Conservation (phyloP, 208 protist species). For the Leishmania amazonensis region DNA sequence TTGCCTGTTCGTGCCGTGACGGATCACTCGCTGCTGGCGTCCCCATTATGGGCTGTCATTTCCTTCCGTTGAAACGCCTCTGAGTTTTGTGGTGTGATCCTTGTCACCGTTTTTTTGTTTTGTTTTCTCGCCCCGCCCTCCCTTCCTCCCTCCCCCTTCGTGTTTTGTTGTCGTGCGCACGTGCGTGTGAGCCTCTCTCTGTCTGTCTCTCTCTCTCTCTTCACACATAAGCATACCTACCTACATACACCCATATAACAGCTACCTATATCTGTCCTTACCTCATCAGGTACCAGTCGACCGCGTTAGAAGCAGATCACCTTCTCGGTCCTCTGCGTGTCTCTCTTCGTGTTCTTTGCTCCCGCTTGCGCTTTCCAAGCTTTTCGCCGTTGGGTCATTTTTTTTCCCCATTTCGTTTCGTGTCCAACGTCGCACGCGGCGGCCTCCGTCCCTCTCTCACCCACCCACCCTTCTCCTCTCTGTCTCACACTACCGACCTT, state of each 20-base stretch:
- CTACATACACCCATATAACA: too few species aligned
- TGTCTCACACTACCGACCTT: neutral
- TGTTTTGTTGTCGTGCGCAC: neutral
- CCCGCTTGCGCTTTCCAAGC: neutral
- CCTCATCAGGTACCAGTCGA: too few species aligned
- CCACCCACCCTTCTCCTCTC: neutral
- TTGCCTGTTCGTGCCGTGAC: neutral
- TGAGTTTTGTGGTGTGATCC: neutral
- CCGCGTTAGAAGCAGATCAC: neutral
- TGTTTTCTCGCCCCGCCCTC: too few species aligned
- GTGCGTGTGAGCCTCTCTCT: neutral
- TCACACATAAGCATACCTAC: too few species aligned
- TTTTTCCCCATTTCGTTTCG: neutral
- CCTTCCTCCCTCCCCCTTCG: neutral
- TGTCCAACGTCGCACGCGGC: neutral
- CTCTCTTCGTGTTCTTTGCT: neutral
- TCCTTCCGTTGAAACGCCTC: neutral
- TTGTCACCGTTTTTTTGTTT: too few species aligned
- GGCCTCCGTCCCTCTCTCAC: neutral
- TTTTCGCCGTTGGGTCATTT: neutral
- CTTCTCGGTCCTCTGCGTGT: neutral
- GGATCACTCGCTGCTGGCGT: neutral
- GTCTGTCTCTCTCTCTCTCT: too few species aligned
- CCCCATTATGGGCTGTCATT: neutral
- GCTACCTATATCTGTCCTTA: too few species aligned